Evolutionary conservation across 352 stramenopile genomes (phyloP).

Genomic region (Pythium phragmitis): DNA sequence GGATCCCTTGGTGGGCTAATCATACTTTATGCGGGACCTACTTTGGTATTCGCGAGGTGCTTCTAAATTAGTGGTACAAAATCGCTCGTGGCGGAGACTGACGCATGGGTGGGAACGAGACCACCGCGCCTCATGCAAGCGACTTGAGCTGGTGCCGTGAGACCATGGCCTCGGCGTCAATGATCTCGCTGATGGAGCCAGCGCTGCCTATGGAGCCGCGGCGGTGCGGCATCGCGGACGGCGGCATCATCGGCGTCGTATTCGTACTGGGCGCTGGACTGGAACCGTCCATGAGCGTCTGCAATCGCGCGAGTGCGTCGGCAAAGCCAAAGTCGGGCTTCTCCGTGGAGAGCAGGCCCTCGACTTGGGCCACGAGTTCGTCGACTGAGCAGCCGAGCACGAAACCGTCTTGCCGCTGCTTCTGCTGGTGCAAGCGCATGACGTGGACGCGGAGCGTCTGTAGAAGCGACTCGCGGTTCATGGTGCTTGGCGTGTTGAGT

Average conservation of each 20-base stretch:
- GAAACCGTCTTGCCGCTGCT: conserved; percentile 10
- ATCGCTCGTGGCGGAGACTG: no score
- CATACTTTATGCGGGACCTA: no score
- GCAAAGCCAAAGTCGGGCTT: conserved; percentile 22
- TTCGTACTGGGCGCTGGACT: neutral
- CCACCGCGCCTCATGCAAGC: neutral
- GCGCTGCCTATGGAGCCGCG: conserved; percentile 19
- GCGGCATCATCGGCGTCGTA: neutral
- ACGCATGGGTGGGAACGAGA: no score
- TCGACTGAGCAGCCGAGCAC: conserved; percentile 19
- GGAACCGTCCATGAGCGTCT: conserved; percentile 12
- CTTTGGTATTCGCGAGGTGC: no score
- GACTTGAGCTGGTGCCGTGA: conserved; percentile 24
- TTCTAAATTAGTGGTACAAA: no score
- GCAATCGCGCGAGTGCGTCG: conserved; percentile 14
- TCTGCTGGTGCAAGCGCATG: conserved; percentile 18
- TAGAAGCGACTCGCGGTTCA: conserved; percentile 19
- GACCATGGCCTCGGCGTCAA: conserved; percentile 23
- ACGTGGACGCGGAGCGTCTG: conserved; percentile 21
- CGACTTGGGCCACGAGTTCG: conserved; percentile 19
- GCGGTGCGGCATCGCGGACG: neutral
- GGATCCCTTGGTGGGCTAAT: no score
- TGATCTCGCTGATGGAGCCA: conserved; percentile 21
- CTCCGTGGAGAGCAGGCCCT: conserved; percentile 17
- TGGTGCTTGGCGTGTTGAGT: conserved; percentile 2